Base-by-base conservation (phyloP, 805 yeast species). In the Metschnikowia koreensis region DNA sequence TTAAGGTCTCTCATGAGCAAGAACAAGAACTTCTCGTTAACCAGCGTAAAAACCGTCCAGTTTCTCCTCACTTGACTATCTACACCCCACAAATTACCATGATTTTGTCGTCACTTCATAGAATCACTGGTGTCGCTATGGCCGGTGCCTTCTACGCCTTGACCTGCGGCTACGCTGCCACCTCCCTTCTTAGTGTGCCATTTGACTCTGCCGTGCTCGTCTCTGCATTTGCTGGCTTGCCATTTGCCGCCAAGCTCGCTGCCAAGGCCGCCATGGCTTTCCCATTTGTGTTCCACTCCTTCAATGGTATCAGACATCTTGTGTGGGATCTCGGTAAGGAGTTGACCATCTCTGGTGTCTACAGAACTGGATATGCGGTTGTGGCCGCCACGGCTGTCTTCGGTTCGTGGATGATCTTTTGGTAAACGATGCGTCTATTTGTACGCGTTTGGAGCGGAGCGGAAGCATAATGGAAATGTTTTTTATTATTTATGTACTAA, bases 61-160 rank as follows among this genome's bases (percentile, higher is more conserved):
- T 81, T 13, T 90, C 97, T 31, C 98, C 98, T 51, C 96, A 93
- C 70, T 78, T 93, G 66, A 74, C 84, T 55, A 92, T 94, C 67
- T 93, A 93, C 77, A 80, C 92, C 75, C 96, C 96, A 41, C 97
- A 94, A 76, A 67, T 93, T 59, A 89, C 98, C 26, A 81, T 87
- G 87, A 73, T 81, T 55, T 67, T 94, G 66, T 91, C 97, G 6
- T 76, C 86, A 26, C 70, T 86, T 57, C 98, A 93, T 74, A 86
- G 99, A 79, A 72, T 93, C 63, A 81, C 94, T 44, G 97, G 97
- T 69, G 87, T 91, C 36, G 81, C 84, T 47, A 74, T 94, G 65
- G 97, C 91, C 40, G 81, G 78, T 55, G 87, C 82, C 10, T 85
- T 92, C 69, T 92, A 89, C 71, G 89, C 81, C 33, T 77, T 91